Percentiles rank a stretch among this genome's conserved stretches.
These are phyloP conservation scores for Cinchona pubescens DNA, from an alignment of 257 asterid species.

Conservation along the genomic window DNA sequence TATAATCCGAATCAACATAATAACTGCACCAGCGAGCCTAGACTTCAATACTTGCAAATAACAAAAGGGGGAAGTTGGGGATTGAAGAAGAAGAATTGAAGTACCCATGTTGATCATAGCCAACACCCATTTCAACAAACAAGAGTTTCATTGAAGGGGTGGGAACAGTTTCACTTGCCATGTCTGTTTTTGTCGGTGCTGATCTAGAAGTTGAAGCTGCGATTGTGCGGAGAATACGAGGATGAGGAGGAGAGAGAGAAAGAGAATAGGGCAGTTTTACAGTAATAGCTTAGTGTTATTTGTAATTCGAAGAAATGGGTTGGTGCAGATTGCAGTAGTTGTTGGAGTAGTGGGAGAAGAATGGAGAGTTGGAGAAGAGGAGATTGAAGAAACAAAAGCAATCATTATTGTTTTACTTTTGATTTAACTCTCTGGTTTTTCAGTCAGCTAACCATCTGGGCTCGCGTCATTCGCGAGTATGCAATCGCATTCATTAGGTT, in stretches of 20 bases:
- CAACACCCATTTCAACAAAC: constrained; percentile 98
- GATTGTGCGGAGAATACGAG: constrained; percentile 24
- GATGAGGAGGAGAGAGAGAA: too few species aligned
- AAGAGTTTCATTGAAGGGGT: constrained; percentile 73
- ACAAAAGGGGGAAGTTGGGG: too few species aligned
- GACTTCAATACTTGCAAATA: background rate
- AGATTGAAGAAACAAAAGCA: background rate
- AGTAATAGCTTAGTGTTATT: background rate
- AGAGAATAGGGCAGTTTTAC: background rate
- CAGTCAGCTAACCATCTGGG: background rate
- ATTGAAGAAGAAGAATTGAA: background rate
- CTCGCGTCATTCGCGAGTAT: background rate
- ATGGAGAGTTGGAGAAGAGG: background rate
- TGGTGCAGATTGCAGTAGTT: background rate
- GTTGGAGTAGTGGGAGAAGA: background rate
- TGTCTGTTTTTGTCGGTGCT: constrained; percentile 23
- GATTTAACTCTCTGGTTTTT: background rate
- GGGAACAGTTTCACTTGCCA: constrained; percentile 61
- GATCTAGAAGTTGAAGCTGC: constrained; percentile 15
- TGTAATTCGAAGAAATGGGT: background rate
- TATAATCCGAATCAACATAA: too few species aligned
- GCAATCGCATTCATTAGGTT: too few species aligned
- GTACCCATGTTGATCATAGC: constrained; percentile 97
- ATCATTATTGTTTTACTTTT: background rate
- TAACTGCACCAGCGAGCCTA: too few species aligned